Conservation (phyloP, 1,139 yeast genomes). For the Yamadazyma kanchanaburiensis region DNA sequence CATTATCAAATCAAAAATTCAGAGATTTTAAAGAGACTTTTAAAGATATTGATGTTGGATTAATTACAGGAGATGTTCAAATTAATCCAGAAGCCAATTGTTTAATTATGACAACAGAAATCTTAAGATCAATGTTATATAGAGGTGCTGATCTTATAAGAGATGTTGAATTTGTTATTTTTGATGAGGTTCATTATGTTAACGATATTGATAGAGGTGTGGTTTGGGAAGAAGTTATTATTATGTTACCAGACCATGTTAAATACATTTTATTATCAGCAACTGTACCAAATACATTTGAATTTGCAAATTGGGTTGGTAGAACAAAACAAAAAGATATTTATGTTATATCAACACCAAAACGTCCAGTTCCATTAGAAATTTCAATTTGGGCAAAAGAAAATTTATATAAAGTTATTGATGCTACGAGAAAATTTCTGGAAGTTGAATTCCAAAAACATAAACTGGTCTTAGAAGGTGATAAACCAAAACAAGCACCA, state of each 20-base stretch:
- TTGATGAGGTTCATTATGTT: conserved; percentile 97
- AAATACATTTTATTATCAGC: conserved; percentile 87
- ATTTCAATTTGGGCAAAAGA: conserved; percentile 77
- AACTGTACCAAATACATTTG: conserved; percentile 96
- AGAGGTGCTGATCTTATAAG: conserved; percentile 95
- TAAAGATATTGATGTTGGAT: conserved; percentile 81
- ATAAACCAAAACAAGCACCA: conserved; percentile 32
- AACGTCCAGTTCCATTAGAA: conserved; percentile 93
- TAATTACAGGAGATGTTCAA: conserved; percentile 97
- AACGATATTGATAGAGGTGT: conserved; percentile 97
- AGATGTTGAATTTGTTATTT: conserved; percentile 95
- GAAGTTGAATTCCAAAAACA: conserved; percentile 65
- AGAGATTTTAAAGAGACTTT: conserved; percentile 86
- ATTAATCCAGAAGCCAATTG: conserved; percentile 97
- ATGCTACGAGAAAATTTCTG: conserved; percentile 64
- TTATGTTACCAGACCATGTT: conserved; percentile 94
- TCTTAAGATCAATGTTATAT: conserved; percentile 89
- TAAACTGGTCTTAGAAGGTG: conserved; percentile 46
- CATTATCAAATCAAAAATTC: conserved; percentile 88
- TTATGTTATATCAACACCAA: conserved; percentile 91
- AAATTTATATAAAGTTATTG: conserved; percentile 67
- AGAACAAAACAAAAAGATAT: conserved; percentile 94
- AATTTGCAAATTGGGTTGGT: conserved; percentile 98
- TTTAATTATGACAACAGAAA: conserved; percentile 96
- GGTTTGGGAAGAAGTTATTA: conserved; percentile 98